Evolutionary conservation across 2,329 filamentous ascomycete species (phyloP), one percentile per base, ranked within the genome.

Genomic region (Cryphonectria nitschkei): DNA sequence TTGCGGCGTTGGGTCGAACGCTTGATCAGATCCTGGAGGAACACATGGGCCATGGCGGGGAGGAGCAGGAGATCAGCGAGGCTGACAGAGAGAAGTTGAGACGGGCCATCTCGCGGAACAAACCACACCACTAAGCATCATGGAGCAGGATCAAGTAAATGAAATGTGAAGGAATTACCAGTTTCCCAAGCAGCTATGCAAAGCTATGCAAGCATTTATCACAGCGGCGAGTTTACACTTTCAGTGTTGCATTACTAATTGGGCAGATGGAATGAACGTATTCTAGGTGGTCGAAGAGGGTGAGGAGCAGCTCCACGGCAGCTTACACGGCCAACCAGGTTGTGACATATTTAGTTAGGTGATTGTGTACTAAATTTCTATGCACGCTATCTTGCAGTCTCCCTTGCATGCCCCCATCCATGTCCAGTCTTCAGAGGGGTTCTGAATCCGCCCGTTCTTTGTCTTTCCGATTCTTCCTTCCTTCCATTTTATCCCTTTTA

Each of bases 401-500:
- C n/a, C 66, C 37, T 64, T 46, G 39, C 19, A n/a, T 62, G 56
- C 13, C 37, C 50, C 26, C 58, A 4, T 62, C 46, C 34, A 46
- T 50, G 39, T 43, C 65, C 34, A 61, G 43, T 29, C 43, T 58
- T 19, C 29, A 58, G 4, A 22, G 11, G 16, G 14, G 26, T 29
- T 34, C 29, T 34, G 11, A 7, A 6, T 46, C 50, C 26, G 26
- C 26, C 26, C 26, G 8, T 16, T 19, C n/a, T 50, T 50, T 22
- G 2, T n/a, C 46, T 50, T 50, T 22, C 16, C 22, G 7, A 9
- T 3, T n/a, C 46, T 50, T 19, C 46, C 2, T 39, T 39, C 46
- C 22, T n/a, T n/a, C 22, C 46, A 7, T n/a, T 22, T 11, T 19
- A 3, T n/a, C 22, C 9, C 46, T 22, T 43, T 81, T 85, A 85